Conservation (phyloP, 208 protist genomes). For the Angomonas ambiguus region DNA sequence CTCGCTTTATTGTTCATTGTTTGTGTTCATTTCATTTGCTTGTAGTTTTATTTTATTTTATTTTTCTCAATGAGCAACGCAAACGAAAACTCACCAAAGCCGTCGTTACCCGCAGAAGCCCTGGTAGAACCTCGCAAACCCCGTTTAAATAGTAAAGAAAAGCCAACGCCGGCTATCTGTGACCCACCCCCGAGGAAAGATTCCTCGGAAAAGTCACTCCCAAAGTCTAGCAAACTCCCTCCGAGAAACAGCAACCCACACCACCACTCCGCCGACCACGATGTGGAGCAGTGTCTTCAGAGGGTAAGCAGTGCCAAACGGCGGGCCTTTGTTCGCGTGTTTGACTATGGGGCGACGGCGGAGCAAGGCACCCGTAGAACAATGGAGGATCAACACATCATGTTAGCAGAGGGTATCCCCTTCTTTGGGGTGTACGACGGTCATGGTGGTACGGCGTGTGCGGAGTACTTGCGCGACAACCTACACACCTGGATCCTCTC, state of each 20-base stretch:
- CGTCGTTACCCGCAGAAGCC: not conserved
- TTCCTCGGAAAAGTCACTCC: not conserved
- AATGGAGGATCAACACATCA: conserved; percentile 89
- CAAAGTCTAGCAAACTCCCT: not conserved
- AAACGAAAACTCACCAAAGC: not conserved
- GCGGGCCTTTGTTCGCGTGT: conserved; percentile 48
- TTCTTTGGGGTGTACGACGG: conserved; percentile 90
- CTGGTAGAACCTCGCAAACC: not conserved
- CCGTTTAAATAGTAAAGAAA: conserved; percentile 4
- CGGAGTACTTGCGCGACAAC: conserved; percentile 79
- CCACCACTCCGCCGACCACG: conserved; percentile 3
- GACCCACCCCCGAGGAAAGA: not conserved
- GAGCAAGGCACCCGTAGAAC: conserved; percentile 80
- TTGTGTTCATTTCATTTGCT: not conserved
- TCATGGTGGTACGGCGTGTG: conserved; percentile 80
- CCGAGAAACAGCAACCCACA: not conserved
- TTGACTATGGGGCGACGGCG: conserved; percentile 75
- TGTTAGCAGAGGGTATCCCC: conserved; percentile 72
- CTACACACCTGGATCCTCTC: conserved; percentile 68
- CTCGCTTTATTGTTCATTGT: conserved; percentile 9
- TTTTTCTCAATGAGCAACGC: not conserved
- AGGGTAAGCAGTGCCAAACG: conserved; percentile 24
- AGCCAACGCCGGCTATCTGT: not conserved
- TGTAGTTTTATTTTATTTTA: no score
- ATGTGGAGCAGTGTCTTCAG: conserved; percentile 12